Evolutionary conservation across 2,329 filamentous ascomycete species (phyloP).

Genomic region (Lecanicillium sp.): DNA sequence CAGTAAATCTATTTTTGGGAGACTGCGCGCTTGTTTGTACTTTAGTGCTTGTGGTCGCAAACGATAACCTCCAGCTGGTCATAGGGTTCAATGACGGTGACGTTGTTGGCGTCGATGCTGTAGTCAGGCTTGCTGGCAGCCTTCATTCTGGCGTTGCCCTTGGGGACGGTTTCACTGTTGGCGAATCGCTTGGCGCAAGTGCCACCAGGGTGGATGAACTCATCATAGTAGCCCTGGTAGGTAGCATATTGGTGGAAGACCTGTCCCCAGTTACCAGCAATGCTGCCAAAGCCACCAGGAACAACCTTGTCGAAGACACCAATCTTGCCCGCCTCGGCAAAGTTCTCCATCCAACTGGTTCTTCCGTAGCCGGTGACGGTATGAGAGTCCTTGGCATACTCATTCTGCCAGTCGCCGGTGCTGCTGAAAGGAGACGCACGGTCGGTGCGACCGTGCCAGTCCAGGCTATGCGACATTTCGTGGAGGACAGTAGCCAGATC

Average conservation of each 20-base stretch:
- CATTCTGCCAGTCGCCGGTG: conserved; percentile 12
- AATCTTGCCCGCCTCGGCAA: conserved; percentile 17
- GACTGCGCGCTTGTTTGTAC: no score
- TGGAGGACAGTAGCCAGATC: conserved; percentile 6
- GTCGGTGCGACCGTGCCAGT: conserved; percentile 8
- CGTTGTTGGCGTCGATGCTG: conserved; percentile 8
- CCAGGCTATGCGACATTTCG: conserved; percentile 8
- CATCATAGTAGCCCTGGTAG: conserved; percentile 12
- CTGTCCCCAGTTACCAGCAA: conserved; percentile 16
- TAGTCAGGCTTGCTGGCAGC: conserved; percentile 7
- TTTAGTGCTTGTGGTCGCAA: conserved; percentile 1
- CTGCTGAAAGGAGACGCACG: conserved; percentile 5
- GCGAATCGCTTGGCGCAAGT: conserved; percentile 10
- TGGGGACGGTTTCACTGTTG: conserved; percentile 11
- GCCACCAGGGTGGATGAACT: conserved; percentile 12
- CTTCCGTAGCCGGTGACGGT: conserved; percentile 13
- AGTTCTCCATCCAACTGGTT: conserved; percentile 16
- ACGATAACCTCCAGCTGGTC: conserved; percentile 2
- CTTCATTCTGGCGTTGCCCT: conserved; percentile 6
- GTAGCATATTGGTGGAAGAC: conserved; percentile 17
- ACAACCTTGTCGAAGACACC: conserved; percentile 18
- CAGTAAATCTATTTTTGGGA: no score
- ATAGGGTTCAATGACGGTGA: conserved; percentile 8
- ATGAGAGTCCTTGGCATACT: conserved; percentile 13
- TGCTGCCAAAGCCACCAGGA: conserved; percentile 15